Evolutionary conservation across 139 green algal genomes (phyloP).

Genomic region (Monoraphidium neglectum): DNA sequence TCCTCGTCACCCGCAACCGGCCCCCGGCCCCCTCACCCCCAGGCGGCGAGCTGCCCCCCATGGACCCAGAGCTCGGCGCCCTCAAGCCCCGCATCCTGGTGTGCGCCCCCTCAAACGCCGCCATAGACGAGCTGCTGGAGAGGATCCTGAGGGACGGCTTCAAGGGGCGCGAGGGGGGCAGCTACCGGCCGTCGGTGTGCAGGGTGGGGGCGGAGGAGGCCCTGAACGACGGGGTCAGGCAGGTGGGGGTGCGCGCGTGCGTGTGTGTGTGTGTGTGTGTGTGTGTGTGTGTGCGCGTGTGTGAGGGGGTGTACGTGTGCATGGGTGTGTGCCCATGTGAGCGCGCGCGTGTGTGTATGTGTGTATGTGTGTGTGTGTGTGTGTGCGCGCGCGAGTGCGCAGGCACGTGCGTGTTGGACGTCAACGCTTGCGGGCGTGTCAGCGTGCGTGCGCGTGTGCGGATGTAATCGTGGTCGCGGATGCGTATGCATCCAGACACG

Average conservation of each 20-base stretch:
- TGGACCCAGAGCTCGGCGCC: background rate
- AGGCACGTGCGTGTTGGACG: too few relatives aligned
- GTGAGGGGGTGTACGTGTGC: slow-evolving; percentile 16
- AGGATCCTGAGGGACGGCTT: slow-evolving; percentile 76
- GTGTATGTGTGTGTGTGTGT: too few relatives aligned
- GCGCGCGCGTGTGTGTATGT: too few relatives aligned
- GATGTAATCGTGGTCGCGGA: too few relatives aligned
- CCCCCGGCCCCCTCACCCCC: background rate
- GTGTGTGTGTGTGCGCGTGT: too few relatives aligned
- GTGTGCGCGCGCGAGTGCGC: too few relatives aligned
- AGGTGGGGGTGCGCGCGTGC: slow-evolving; percentile 57
- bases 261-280: too few relatives aligned
- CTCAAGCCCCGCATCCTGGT: slow-evolving; percentile 77
- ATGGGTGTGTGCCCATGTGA: slow-evolving; percentile 10
- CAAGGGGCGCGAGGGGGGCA: slow-evolving; percentile 32
- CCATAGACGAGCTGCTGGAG: slow-evolving; percentile 92
- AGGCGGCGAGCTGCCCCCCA: background rate
- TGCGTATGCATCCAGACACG: too few relatives aligned
- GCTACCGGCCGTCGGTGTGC: slow-evolving; percentile 68
- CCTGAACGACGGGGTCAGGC: slow-evolving; percentile 45
- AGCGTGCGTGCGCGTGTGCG: too few relatives aligned
- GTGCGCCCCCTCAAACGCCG: slow-evolving; percentile 94
- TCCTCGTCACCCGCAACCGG: too few relatives aligned
- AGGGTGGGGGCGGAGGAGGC: slow-evolving; percentile 70
- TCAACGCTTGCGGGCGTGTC: too few relatives aligned